Evolutionary conservation across 1,139 yeast species (phyloP).

Genomic region (Candida sp.): DNA sequence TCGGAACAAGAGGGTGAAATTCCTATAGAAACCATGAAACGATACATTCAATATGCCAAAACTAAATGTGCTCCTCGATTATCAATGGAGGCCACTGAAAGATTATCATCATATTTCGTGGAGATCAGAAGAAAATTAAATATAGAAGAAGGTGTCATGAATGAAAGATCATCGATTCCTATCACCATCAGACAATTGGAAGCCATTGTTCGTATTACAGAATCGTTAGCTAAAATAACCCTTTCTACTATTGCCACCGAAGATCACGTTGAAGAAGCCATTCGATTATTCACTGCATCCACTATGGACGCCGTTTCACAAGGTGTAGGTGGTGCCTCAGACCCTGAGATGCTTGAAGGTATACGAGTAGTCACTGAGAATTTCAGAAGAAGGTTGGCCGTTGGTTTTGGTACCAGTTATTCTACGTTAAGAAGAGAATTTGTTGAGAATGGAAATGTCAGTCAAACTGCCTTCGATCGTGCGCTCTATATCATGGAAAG

Average conservation of each 20-base stretch:
- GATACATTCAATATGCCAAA: conserved; percentile 89
- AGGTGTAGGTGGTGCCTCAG: conserved; percentile 52
- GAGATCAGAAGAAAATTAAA: conserved; percentile 84
- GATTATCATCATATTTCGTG: conserved; percentile 91
- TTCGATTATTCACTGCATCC: conserved; percentile 90
- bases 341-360: conserved; percentile 59
- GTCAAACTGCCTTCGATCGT: conserved; percentile 75
- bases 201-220: conserved; percentile 95
- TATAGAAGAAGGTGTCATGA: conserved; percentile 73
- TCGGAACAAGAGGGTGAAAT: conserved; percentile 76
- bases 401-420: conserved; percentile 95
- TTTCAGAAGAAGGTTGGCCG: conserved; percentile 85
- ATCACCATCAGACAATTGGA: conserved; percentile 97
- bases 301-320: conserved; percentile 98
- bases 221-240: conserved; percentile 85
- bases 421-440: conserved; percentile 82
- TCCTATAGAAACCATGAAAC: conserved; percentile 85
- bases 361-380: conserved; percentile 80
- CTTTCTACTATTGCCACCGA: conserved; percentile 82
- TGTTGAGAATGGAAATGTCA: conserved; percentile 65
- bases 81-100: conserved; percentile 86
- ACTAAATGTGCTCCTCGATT: conserved; percentile 90
- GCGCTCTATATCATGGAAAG: conserved; percentile 82
- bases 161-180: conserved; percentile 93
- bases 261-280: conserved; percentile 94